Evolutionary conservation across 2,329 filamentous ascomycete species (phyloP), one percentile per base, ranked within the genome.

Genomic region (Fusarium piperis): DNA sequence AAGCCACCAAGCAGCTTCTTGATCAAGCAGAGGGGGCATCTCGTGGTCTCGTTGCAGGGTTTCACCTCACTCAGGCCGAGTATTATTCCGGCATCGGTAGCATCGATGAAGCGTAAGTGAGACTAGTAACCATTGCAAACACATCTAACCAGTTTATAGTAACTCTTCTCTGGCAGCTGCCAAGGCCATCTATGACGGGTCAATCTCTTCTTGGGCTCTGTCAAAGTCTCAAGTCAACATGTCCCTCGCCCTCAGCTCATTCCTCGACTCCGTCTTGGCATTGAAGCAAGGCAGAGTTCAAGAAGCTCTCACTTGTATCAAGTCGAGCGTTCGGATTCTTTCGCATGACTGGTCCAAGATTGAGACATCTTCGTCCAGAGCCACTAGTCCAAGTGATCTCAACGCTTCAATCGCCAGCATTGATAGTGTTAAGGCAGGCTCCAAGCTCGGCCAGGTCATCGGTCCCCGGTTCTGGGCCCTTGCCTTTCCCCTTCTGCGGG

Each of bases 381-480:
- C 63, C 20, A 56, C 60, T 32, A 68, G 64, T 10, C 65, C 71
- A n/a, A 79, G 74, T 38, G 74, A 79, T 35, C 59, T 75, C n/a
- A 78, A 75, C 62, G 33, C 79, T 61, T 76, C 78, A 16, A 79
- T 78, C 6, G 68, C 72, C 32, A 81, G 77, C 60, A 68, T 74
- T 18, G 70, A 74, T 58, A 76, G 73, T 48, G 71, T 76, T 30
- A 78, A 79, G 18, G 60, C 72, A 23, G 76, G 71, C 62, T 53
- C 67, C 2, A 63, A 56, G 30, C 68, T 70, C 28, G 71, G 57
- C 3, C 76, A 71, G 35, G 63, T 78, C n/a, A 73, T 78, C 48
- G 58, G 83, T 1, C 90, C 94, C 1, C 87, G 89, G 3, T 94
- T 95, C 75, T 98, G 95, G 95, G 86, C 88, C 7, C 85, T 97